Evolutionary conservation across 2,329 filamentous ascomycete genomes (phyloP), one percentile per base, ranked within the genome.

Genomic region (Exophiala phaeomuriformis): DNA sequence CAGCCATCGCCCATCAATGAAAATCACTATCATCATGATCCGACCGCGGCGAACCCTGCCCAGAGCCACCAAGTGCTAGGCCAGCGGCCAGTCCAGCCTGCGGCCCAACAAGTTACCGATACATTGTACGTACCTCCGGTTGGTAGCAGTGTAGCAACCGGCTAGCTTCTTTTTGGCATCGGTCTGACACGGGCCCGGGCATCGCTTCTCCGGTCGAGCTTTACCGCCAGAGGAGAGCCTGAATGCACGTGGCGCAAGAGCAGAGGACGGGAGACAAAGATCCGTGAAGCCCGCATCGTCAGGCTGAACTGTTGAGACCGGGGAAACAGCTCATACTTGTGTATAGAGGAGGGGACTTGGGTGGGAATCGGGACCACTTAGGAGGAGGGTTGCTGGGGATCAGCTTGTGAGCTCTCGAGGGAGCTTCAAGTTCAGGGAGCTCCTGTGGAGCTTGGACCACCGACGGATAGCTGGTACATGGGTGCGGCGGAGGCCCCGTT

Each of bases 201-300:
- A 5, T 41, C 39, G 36, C 5, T n/a, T 28, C 10, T 41, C 39
- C 39, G 39, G 12, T 41, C 19, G 39, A 41, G 39, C n/a, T 41
- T 27, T 10, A 39, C 10, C 19, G 36, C 10, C 10, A 10, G 19
- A 12, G 5, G 36, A 12, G 36, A 39, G 19, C 4, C 19, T n/a
- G 36, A 10, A 41, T 42, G 47, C 47, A 50, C 47, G 47, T 50
- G 47, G 27, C 35, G 28, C 12, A 27, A 42, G 36, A 39, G 36
- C 36, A 42, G 29, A 29, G 12, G 35, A 12, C 5, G 8, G 10
- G 29, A 32, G 29, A 42, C 35, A 28, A 39, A 40, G 27, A 43
- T 29, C 28, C 37, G 31, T 40, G 35, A 31, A 51, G 36, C 48
- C 19, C 35, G 48, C 48, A 44, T 27, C 29, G 37, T 43, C 39